Evolutionary conservation across 805 yeast species (phyloP).

Genomic region (Pichia rugopelliculosa): DNA sequence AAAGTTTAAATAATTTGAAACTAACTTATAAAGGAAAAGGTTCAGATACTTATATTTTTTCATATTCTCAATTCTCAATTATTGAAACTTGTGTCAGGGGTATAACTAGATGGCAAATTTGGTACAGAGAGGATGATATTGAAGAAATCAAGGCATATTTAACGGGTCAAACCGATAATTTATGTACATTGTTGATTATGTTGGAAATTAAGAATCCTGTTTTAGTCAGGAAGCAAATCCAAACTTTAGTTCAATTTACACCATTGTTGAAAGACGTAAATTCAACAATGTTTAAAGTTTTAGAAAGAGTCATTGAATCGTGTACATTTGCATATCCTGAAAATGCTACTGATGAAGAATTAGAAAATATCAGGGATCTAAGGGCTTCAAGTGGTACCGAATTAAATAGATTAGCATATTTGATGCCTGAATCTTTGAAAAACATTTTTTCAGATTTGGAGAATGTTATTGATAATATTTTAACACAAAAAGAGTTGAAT

Average conservation of each 20-base stretch:
- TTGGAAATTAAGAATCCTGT: slow-evolving; percentile 76
- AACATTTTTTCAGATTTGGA: slow-evolving; percentile 78
- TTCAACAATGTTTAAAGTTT: slow-evolving; percentile 67
- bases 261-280: slow-evolving; percentile 77
- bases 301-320: slow-evolving; percentile 78
- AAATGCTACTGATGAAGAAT: slow-evolving; percentile 49
- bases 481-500: slow-evolving; percentile 62
- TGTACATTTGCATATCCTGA: slow-evolving; percentile 77
- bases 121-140: slow-evolving; percentile 62
- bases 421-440: slow-evolving; percentile 88
- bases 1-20: slow-evolving; percentile 47
- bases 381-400: slow-evolving; percentile 93
- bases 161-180: slow-evolving; percentile 50
- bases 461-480: slow-evolving; percentile 63
- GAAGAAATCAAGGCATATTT: slow-evolving; percentile 46
- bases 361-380: slow-evolving; percentile 77
- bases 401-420: slow-evolving; percentile 82
- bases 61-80: slow-evolving; percentile 74
- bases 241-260: slow-evolving; percentile 88
- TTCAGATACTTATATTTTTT: slow-evolving; percentile 63
- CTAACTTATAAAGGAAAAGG: slow-evolving; percentile 49
- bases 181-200: slow-evolving; percentile 68
- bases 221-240: slow-evolving; percentile 76
- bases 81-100: slow-evolving; percentile 90
- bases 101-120: slow-evolving; percentile 88